Evolutionary conservation across 179 eudicot species (phyloP).

Genomic region (Corrigiola litoralis): DNA sequence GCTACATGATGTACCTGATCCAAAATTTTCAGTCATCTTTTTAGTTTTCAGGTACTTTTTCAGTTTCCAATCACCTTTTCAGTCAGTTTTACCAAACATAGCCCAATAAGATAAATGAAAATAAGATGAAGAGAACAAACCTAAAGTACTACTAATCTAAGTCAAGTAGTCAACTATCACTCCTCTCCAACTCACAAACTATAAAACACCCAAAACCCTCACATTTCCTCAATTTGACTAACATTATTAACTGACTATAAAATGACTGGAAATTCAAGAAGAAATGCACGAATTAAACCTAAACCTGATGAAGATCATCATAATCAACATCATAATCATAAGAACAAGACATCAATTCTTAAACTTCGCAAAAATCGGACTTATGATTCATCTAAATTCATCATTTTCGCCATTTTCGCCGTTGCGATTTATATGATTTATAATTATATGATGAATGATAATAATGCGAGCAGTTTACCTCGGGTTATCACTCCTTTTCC

Average conservation of each 20-base stretch:
- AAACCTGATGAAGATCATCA: slow-evolving; percentile 26
- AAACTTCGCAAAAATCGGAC: slow-evolving; percentile 14
- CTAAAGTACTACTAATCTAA: too few relatives aligned
- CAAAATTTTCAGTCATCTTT: too few relatives aligned
- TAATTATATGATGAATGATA: slow-evolving; percentile 10
- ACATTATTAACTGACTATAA: background rate
- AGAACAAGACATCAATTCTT: slow-evolving; percentile 12
- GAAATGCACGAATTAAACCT: slow-evolving; percentile 43
- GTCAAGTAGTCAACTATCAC: too few relatives aligned
- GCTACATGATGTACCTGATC: too few relatives aligned
- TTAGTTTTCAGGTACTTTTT: too few relatives aligned
- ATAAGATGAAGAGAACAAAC: too few relatives aligned
- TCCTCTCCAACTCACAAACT: too few relatives aligned
- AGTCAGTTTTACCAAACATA: too few relatives aligned
- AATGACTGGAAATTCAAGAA: slow-evolving; percentile 52
- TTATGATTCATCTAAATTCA: slow-evolving; percentile 2
- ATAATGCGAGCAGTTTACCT: slow-evolving; percentile 29
- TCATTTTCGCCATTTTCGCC: slow-evolving; percentile 28
- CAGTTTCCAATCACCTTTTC: too few relatives aligned
- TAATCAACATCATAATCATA: slow-evolving; percentile 24
- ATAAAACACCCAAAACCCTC: too few relatives aligned
- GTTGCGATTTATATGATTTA: slow-evolving; percentile 30
- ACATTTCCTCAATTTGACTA: background rate
- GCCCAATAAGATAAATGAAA: too few relatives aligned
- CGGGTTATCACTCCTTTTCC: slow-evolving; percentile 91